phyloP scores from a whole-genome alignment of 768 basidiomycete species.

The Suillus subalutaceus region DNA sequence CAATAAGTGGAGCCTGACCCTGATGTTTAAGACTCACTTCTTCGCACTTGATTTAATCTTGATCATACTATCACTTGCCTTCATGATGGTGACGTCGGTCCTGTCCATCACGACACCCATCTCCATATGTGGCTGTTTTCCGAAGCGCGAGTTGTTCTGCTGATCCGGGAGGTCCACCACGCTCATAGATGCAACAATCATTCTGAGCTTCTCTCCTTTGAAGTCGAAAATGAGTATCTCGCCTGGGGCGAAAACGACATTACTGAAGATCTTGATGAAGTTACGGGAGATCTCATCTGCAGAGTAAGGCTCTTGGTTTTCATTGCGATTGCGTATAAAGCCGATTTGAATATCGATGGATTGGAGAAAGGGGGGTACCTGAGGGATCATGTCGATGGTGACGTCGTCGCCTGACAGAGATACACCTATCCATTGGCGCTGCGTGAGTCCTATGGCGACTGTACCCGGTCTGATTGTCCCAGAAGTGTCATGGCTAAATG shows the following conservation, averaged over 20 bases:
- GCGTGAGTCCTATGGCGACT: conserved; percentile 76
- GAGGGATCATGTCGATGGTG: conserved; percentile 64
- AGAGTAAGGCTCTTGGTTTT: conserved; percentile 73
- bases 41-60: conserved; percentile 92
- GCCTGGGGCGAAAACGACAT: conserved; percentile 67
- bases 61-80: conserved; percentile 78
- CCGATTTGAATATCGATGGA: conserved; percentile 81
- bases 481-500: conserved; percentile 74
- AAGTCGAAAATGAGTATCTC: conserved; percentile 85
- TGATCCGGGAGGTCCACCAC: conserved; percentile 64
- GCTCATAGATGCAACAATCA: conserved; percentile 60
- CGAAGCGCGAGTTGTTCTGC: conserved; percentile 49
- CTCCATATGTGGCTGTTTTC: conserved; percentile 33
- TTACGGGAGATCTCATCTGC: conserved; percentile 82
- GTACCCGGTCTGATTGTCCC: conserved; percentile 66
- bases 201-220: conserved; percentile 82
- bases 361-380: conserved; percentile 67
- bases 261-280: conserved; percentile 76
- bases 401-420: conserved; percentile 78
- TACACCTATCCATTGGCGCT: conserved; percentile 90
- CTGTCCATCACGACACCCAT: conserved; percentile 86
- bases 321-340: conserved; percentile 55
- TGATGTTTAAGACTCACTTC: conserved; percentile 54
- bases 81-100: conserved; percentile 90
- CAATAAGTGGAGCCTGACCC: conserved; percentile 8